Percentiles rank a stretch among this genome's conserved stretches.
Evolutionary conservation across 345 rosid species (phyloP).

Genomic region (Corymbia maculata): DNA sequence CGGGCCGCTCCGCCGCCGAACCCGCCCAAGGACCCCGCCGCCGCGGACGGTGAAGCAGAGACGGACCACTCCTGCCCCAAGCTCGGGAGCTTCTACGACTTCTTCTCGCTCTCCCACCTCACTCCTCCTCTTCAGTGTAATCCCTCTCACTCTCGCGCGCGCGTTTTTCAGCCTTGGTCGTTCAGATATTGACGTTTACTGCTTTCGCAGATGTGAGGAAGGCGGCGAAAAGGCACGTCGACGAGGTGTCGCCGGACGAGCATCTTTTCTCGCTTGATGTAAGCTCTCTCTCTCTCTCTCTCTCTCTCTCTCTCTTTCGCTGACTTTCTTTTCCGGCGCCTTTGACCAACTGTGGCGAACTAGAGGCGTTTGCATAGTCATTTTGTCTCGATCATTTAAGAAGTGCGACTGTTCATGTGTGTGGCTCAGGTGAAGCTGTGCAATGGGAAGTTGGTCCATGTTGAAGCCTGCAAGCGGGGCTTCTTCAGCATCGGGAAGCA

Average conservation of each 20-base stretch:
- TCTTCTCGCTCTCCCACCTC: slow-evolving; percentile 90
- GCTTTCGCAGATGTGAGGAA: slow-evolving; percentile 48
- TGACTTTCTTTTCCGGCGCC: neutral
- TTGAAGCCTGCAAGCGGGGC: slow-evolving; percentile 82
- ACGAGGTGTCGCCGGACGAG: slow-evolving; percentile 54
- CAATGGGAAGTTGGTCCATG: slow-evolving; percentile 81
- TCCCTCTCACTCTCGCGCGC: neutral
- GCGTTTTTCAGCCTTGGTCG: neutral
- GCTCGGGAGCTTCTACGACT: slow-evolving; percentile 85
- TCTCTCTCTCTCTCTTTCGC: neutral
- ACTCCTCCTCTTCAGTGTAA: slow-evolving; percentile 91
- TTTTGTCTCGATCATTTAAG: neutral
- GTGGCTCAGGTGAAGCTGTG: slow-evolving; percentile 75
- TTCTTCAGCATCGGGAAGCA: slow-evolving; percentile 75
- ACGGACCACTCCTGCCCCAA: slow-evolving; percentile 64
- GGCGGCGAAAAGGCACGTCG: slow-evolving; percentile 37
- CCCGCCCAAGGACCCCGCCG: slow-evolving; percentile 29
- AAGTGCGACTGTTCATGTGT: neutral
- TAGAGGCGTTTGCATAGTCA: neutral
- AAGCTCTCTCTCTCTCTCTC: slow-evolving; percentile 1
- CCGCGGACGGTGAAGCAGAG: slow-evolving; percentile 62
- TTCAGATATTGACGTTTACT: neutral
- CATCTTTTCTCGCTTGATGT: slow-evolving; percentile 91
- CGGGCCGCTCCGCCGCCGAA: slow-evolving; percentile 16
- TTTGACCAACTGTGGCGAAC: neutral